Conservation (phyloP, 1,139 yeast species). For the Groenewaldozyma sp. region DNA sequence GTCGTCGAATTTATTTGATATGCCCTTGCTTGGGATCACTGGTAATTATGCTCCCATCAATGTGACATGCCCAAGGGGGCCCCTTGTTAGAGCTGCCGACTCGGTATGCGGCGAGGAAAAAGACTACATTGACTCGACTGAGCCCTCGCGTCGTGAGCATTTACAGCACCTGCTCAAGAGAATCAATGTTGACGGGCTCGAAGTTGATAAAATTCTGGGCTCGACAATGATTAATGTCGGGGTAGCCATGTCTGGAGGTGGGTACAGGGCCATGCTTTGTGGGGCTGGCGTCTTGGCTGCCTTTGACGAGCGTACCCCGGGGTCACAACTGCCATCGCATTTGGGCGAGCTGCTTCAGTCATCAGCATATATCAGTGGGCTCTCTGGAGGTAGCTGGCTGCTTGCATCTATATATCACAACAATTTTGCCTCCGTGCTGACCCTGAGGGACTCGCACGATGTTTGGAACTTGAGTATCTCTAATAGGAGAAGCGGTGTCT, state of each 20-base stretch:
- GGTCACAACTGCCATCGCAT: slow-evolving; percentile 26
- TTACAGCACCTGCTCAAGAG: slow-evolving; percentile 13
- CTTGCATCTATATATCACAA: slow-evolving; percentile 73
- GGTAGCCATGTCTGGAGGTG: slow-evolving; percentile 74
- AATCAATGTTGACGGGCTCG: slow-evolving; percentile 19
- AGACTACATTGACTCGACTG: slow-evolving; percentile 11
- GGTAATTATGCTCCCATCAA: slow-evolving; percentile 16
- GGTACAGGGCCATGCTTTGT: slow-evolving; percentile 69
- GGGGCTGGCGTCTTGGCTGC: slow-evolving; percentile 78
- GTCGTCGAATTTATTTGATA: not conserved
- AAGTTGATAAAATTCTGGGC: slow-evolving; percentile 7
- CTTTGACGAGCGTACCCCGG: slow-evolving; percentile 55
- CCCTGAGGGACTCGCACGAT: slow-evolving; percentile 33
- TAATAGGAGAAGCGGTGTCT: slow-evolving; percentile 19
- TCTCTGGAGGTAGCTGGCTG: slow-evolving; percentile 83
- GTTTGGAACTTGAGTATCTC: slow-evolving; percentile 51
- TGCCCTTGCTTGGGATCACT: not conserved
- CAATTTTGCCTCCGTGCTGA: slow-evolving; percentile 67
- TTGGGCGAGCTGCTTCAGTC: slow-evolving; percentile 72
- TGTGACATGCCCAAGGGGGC: slow-evolving; percentile 10
- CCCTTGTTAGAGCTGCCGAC: slow-evolving; percentile 11
- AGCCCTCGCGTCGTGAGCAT: slow-evolving; percentile 7
- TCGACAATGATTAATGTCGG: slow-evolving; percentile 36
- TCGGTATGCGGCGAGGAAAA: slow-evolving; percentile 10
- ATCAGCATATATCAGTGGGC: slow-evolving; percentile 65